Evolutionary conservation across 1,284 basidiomycete species (phyloP).

Genomic region (Gastroboletus turbinatus): DNA sequence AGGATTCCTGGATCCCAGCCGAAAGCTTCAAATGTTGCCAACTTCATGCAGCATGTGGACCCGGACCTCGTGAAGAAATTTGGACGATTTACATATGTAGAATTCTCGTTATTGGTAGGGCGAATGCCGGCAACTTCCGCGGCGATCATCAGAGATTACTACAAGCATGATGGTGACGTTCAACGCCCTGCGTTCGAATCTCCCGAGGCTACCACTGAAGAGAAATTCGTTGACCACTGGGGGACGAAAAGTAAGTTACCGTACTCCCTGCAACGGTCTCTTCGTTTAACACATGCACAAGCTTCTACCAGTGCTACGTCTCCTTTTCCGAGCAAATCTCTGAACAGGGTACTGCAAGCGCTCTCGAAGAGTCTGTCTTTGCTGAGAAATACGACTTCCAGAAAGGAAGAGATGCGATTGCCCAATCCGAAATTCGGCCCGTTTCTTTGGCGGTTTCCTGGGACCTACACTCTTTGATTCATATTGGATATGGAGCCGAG

Average conservation of each 20-base stretch:
- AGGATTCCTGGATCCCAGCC: no score
- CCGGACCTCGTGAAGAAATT: no score
- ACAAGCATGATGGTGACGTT: slow-evolving; percentile 6
- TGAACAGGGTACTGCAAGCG: slow-evolving; percentile 40
- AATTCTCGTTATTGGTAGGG: no score
- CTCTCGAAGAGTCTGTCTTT: slow-evolving; percentile 60
- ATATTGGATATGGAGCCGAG: slow-evolving; percentile 31
- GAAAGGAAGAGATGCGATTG: slow-evolving; percentile 8
- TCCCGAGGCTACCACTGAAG: slow-evolving; percentile 38
- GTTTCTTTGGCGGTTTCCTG: slow-evolving; percentile 25
- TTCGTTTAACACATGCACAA: slow-evolving; percentile 21
- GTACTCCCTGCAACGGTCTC: not conserved
- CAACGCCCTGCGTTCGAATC: slow-evolving; percentile 37
- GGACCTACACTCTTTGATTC: slow-evolving; percentile 28
- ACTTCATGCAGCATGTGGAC: no score
- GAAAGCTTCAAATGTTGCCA: no score
- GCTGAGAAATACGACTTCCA: slow-evolving; percentile 49
- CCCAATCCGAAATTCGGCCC: slow-evolving; percentile 27
- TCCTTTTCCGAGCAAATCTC: slow-evolving; percentile 48
- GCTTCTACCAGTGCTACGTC: slow-evolving; percentile 59
- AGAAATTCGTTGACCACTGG: slow-evolving; percentile 46
- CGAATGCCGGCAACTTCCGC: not conserved
- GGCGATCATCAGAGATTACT: slow-evolving; percentile 28
- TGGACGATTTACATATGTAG: no score
- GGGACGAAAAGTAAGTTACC: slow-evolving; percentile 38